Percentiles rank a stretch among this genome's conserved stretches.
phyloP scores from a whole-genome alignment of 1,284 basidiomycete genomes.

The Microbotryum intermedium region DNA sequence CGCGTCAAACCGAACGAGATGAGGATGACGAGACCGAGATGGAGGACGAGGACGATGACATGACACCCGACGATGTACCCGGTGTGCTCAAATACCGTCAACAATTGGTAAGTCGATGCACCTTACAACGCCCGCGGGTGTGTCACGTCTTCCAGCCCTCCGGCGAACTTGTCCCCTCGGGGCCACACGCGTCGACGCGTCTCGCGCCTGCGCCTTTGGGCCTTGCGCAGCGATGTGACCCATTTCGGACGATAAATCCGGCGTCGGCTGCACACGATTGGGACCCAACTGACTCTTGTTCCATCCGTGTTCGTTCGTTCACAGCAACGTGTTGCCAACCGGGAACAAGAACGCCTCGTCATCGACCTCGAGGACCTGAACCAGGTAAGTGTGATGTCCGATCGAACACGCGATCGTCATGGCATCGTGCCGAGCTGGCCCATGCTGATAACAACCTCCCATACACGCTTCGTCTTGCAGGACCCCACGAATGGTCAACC shows the following conservation, averaged over 20 bases:
- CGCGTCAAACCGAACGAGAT: slow-evolving; percentile 53
- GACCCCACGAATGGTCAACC: slow-evolving; percentile 54
- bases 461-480: slow-evolving; percentile 35
- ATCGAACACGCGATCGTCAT: background rate
- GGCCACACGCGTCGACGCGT: no score
- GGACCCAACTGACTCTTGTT: no score
- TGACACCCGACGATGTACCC: no score
- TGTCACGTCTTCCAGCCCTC: no score
- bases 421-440: background rate
- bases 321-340: slow-evolving; percentile 84
- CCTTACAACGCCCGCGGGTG: background rate
- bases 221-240: no score
- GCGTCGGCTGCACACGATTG: no score
- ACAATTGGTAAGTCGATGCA: slow-evolving; percentile 58
- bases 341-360: slow-evolving; percentile 66
- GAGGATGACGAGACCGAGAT: slow-evolving; percentile 64
- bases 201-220: no score
- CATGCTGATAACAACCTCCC: background rate
- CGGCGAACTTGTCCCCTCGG: no score
- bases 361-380: slow-evolving; percentile 42
- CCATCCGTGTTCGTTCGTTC: background rate
- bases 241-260: no score
- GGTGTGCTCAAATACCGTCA: slow-evolving; percentile 68
- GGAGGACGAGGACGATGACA: slow-evolving; percentile 38
- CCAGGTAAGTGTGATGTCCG: slow-evolving; percentile 31